Evolutionary conservation across 805 yeast species (phyloP).

Genomic region (Ogataea kodamae): DNA sequence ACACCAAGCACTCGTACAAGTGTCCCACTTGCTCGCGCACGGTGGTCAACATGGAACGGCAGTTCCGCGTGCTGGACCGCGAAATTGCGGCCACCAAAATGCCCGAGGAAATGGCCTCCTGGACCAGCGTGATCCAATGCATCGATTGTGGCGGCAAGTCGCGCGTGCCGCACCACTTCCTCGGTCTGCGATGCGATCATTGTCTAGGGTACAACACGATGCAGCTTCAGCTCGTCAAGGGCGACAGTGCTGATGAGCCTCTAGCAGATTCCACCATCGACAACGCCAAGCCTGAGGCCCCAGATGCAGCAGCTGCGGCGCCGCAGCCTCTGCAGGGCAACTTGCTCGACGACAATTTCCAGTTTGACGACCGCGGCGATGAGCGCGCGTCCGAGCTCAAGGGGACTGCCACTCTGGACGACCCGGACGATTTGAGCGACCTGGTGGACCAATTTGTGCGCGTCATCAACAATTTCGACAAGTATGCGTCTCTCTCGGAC

Average conservation of each 20-base stretch:
- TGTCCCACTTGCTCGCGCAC: conserved; percentile 90
- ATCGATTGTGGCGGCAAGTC: conserved; percentile 87
- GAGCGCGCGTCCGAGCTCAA: conserved; percentile 4
- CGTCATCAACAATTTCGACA: conserved; percentile 34
- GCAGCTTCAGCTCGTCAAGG: conserved; percentile 62
- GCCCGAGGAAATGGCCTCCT: conserved; percentile 73
- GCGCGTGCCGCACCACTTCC: conserved; percentile 69
- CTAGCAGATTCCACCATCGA: too few relatives aligned
- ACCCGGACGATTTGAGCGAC: conserved; percentile 23
- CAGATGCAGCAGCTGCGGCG: too few relatives aligned
- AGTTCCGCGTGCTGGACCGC: conserved; percentile 79
- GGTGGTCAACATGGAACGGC: conserved; percentile 81
- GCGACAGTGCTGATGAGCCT: conserved; percentile 14
- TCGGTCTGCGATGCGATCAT: conserved; percentile 84
- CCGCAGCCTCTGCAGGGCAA: conserved; percentile 21
- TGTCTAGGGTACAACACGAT: conserved; percentile 86
- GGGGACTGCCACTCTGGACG: conserved; percentile 19
- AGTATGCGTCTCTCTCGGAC: conserved; percentile 32
- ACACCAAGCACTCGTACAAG: conserved; percentile 78
- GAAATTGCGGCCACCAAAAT: conserved; percentile 74
- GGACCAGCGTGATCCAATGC: conserved; percentile 76
- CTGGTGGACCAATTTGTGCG: conserved; percentile 33
- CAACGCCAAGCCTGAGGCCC: too few relatives aligned
- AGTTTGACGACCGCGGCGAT: conserved; percentile 27
- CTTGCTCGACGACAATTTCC: conserved; percentile 33